Evolutionary conservation across 352 stramenopile genomes (phyloP).

Genomic region (Pythium rishiriense): DNA sequence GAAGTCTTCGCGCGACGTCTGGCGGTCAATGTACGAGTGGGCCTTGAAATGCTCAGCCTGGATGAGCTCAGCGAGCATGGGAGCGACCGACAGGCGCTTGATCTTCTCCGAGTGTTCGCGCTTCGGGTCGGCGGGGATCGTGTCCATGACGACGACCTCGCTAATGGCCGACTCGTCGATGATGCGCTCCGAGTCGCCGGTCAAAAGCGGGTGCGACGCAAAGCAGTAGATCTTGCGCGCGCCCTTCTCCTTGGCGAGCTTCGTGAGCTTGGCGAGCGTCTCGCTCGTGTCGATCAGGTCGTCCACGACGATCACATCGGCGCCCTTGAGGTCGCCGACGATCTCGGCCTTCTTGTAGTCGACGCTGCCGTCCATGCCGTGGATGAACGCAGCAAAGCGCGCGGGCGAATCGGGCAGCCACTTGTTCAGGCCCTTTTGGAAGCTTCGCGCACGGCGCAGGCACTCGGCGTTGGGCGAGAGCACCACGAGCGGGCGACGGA

Average conservation of each 20-base stretch:
- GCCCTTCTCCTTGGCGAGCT: conserved; percentile 78
- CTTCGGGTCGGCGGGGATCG: conserved; percentile 67
- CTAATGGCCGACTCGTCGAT: conserved; percentile 83
- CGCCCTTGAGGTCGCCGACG: conserved; percentile 86
- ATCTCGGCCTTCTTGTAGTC: conserved; percentile 80
- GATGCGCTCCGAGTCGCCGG: conserved; percentile 78
- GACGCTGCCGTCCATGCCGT: conserved; percentile 53
- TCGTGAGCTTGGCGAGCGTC: conserved; percentile 82
- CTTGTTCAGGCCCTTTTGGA: conserved; percentile 87
- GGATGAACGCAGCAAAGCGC: conserved; percentile 84
- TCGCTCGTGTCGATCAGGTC: conserved; percentile 89
- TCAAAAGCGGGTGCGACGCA: conserved; percentile 90
- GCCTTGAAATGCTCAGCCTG: conserved; percentile 91
- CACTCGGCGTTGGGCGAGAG: conserved; percentile 89
- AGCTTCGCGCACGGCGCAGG: conserved; percentile 78
- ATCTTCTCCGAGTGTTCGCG: conserved; percentile 81
- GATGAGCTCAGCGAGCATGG: conserved; percentile 90
- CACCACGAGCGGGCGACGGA: conserved; percentile 81
- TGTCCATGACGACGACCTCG: conserved; percentile 91
- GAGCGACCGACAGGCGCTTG: conserved; percentile 85
- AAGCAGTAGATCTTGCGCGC: conserved; percentile 90
- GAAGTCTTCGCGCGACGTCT: conserved; percentile 83
- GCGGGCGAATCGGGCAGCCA: conserved; percentile 81
- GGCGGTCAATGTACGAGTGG: conserved; percentile 88
- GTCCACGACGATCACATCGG: conserved; percentile 92